Conservation (phyloP, 1,284 basidiomycete genomes). For the Ceratobasidium sp. region DNA sequence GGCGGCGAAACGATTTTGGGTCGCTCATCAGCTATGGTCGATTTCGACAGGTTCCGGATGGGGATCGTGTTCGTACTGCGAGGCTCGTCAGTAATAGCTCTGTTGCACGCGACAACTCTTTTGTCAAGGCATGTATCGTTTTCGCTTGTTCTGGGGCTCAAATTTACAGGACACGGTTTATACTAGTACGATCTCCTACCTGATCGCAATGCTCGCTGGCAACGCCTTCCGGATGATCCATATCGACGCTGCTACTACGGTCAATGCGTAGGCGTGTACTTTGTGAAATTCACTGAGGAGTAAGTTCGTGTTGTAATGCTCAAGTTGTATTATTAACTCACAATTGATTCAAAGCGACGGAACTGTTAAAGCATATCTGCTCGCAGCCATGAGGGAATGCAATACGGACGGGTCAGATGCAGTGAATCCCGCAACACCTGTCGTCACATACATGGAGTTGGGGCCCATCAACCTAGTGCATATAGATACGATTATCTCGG, state of each 20-base stretch:
- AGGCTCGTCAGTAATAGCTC: conserved; percentile 39
- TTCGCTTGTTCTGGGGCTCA: too few relatives aligned
- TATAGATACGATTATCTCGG: conserved; percentile 8
- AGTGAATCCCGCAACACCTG: conserved; percentile 9
- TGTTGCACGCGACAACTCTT: conserved; percentile 22
- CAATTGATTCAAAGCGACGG: conserved; percentile 42
- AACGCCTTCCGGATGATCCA: not conserved
- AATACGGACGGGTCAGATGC: conserved; percentile 9
- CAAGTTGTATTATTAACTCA: conserved; percentile 14
- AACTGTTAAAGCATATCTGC: conserved; percentile 12
- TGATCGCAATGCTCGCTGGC: not conserved
- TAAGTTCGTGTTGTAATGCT: not conserved
- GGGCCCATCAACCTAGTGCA: conserved; percentile 5
- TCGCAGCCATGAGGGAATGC: conserved; percentile 26
- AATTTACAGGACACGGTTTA: too few relatives aligned
- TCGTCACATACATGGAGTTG: not conserved
- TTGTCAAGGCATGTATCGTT: conserved; percentile 30
- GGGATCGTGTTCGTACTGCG: conserved; percentile 26
- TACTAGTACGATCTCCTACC: conserved; percentile 5
- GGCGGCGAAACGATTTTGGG: not conserved
- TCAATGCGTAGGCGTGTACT: conserved; percentile 45
- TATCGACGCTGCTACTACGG: conserved; percentile 42
- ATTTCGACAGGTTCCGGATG: conserved; percentile 24
- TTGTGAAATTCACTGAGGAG: conserved; percentile 41
- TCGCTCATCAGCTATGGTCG: conserved; percentile 26